Percentiles rank a stretch among this genome's conserved stretches.
Evolutionary conservation across 2,329 filamentous ascomycete genomes (phyloP).

Genomic region (Beauveria scarabaeidicola): DNA sequence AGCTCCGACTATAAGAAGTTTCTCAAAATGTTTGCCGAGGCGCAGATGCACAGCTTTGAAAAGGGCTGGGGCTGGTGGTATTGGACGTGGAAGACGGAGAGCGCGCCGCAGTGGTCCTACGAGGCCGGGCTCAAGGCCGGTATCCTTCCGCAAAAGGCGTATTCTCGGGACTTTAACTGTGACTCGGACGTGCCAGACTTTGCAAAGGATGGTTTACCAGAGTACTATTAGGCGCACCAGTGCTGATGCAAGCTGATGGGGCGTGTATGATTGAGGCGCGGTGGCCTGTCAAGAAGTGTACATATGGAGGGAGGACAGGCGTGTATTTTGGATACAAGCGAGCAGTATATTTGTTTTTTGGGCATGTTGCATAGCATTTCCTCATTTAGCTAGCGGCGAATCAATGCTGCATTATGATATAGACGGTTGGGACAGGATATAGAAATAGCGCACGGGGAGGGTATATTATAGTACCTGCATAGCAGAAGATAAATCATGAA

Average conservation of each 20-base stretch:
- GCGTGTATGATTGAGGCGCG: not conserved
- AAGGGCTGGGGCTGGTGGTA: conserved; percentile 97
- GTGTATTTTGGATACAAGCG: not conserved
- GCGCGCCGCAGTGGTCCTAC: conserved; percentile 84
- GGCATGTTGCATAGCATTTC: not conserved
- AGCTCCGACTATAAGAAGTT: conserved; percentile 72
- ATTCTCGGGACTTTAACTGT: conserved; percentile 62
- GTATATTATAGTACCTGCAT: not conserved
- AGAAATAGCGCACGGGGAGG: not conserved
- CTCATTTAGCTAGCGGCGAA: not conserved
- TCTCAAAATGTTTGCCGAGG: conserved; percentile 82
- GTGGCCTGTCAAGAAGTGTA: not conserved
- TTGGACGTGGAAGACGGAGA: conserved; percentile 96
- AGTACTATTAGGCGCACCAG: conserved; percentile 33
- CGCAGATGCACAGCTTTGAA: conserved; percentile 93
- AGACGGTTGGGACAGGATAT: not conserved
- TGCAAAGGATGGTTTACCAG: conserved; percentile 33
- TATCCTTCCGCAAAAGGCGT: conserved; percentile 70
- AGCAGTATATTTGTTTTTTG: not conserved
- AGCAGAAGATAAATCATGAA: no score
- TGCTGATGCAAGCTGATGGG: not conserved
- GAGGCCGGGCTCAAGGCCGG: conserved; percentile 68
- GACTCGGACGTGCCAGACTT: conserved; percentile 48
- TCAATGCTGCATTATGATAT: not conserved
- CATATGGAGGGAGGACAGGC: not conserved